Base-by-base conservation (phyloP, 192 early-diverging fungal species). In the Linnemannia schmuckeri region DNA sequence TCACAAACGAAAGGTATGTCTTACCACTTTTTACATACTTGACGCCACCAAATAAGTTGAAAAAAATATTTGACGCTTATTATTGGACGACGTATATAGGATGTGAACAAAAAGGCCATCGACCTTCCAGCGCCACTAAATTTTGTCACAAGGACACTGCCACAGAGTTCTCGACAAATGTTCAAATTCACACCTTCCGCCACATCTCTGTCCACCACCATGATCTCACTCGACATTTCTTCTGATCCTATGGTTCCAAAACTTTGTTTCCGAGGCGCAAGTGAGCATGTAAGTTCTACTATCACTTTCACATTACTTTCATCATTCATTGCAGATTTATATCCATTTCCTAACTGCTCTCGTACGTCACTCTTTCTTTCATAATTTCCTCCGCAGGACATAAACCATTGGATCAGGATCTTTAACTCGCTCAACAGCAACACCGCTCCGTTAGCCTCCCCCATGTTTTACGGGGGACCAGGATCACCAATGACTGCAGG, bases 1-100 rank as follows among this genome's bases (percentile, higher is more conserved):
- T 37, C 85, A 87, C 76, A 87, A 81, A 66, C 85, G 85, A n/a
- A 87, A 87, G 80, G 85, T 87, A 78, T 47, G 42, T 37, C 22
- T 22, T 35, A 20, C 17, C 18, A 42, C 0, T 66, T 33, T 66
- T 5, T 4, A 33, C 30, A 15, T 2, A 4, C 6, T 63, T 66
- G 27, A 33, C 30, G 30, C 27, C 61, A 66, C 27, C n/a, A 33
- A 33, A 7, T 33, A 20, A 5, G 49, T 52, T 18, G 49, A 52
- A 52, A 52, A 52, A 22, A 18, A 52, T 57, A n/a, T n/a, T 49
- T 13, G 15, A 44, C 30, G 1, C 18, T 9, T 44, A 12, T 27
- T 20, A 71, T 37, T 27, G 24, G 24, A 7, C 6, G 0, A 10
- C 27, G 10, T 57, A 22, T 2, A 44, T 77, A 87, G 85, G 85